Conservation (phyloP, 148 eudicot genomes). For the Rhododendron molle region DNA sequence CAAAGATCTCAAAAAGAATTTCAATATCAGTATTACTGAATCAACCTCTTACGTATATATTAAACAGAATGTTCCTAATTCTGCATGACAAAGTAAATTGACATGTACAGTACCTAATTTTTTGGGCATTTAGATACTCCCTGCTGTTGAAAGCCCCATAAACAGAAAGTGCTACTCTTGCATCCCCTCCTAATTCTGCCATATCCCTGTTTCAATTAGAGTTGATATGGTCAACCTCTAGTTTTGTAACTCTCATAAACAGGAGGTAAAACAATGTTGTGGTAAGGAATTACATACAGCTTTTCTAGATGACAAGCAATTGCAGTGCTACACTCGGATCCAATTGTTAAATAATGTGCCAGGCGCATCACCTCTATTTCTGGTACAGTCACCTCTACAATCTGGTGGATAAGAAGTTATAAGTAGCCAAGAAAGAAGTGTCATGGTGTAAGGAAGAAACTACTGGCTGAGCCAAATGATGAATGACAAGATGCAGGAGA, state of each 20-base stretch:
- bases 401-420: constrained; percentile 31
- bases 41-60: neutral
- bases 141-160: constrained; percentile 63
- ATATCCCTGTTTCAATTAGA: constrained; percentile 34
- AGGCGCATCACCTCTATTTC: constrained; percentile 89
- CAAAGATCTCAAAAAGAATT: neutral
- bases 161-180: constrained; percentile 69
- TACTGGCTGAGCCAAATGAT: neutral
- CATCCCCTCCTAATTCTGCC: constrained; percentile 70
- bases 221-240: constrained; percentile 10
- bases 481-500: neutral
- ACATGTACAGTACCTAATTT: constrained; percentile 49
- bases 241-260: neutral
- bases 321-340: constrained; percentile 78
- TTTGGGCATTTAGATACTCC: constrained; percentile 95
- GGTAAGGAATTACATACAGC: constrained; percentile 34
- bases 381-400: constrained; percentile 76
- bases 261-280: neutral
- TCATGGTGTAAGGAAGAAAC: neutral
- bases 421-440: constrained; percentile 13
- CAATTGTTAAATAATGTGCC: constrained; percentile 89
- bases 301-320: constrained; percentile 58
- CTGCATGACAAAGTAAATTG: neutral
- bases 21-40: neutral
- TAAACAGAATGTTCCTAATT: neutral